A percentile compares a stretch with the other conserved stretches of the same genome.
These are phyloP conservation scores for Paxillus involutus DNA, from an alignment of 768 basidiomycete genomes.

Conservation along the genomic window DNA sequence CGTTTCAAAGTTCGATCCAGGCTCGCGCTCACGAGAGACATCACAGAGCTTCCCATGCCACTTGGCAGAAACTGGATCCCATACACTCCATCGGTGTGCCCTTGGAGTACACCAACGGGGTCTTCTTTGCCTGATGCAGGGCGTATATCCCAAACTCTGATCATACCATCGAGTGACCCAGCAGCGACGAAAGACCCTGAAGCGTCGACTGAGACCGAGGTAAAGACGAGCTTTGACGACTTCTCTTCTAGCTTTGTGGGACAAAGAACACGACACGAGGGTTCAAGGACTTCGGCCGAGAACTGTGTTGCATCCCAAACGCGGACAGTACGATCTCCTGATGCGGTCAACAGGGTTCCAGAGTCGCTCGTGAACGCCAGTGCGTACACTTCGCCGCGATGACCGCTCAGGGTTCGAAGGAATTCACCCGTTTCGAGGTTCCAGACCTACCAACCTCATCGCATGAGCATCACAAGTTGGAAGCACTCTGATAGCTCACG, in stretches of 20 bases:
- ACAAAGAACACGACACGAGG: slow-evolving; percentile 18
- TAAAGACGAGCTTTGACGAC: slow-evolving; percentile 25
- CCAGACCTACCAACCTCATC: slow-evolving; percentile 24
- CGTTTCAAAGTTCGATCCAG: slow-evolving; percentile 34
- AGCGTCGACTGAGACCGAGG: slow-evolving; percentile 28
- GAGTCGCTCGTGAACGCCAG: slow-evolving; percentile 37
- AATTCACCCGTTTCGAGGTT: slow-evolving; percentile 23
- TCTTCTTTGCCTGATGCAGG: slow-evolving; percentile 31
- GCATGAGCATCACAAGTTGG: background rate
- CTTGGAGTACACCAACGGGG: slow-evolving; percentile 23
- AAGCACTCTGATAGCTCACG: slow-evolving; percentile 3
- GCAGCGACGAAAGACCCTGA: slow-evolving; percentile 47
- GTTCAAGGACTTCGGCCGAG: slow-evolving; percentile 17
- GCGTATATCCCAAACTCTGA: slow-evolving; percentile 51
- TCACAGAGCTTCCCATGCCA: slow-evolving; percentile 23
- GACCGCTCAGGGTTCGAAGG: slow-evolving; percentile 31
- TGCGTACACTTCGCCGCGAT: slow-evolving; percentile 36
- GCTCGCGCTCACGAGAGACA: slow-evolving; percentile 30
- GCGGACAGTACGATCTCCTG: slow-evolving; percentile 35
- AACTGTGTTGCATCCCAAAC: slow-evolving; percentile 34
- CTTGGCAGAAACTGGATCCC: slow-evolving; percentile 30
- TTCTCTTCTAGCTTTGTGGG: slow-evolving; percentile 14
- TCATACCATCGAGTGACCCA: slow-evolving; percentile 50
- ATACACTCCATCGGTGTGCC: slow-evolving; percentile 32
- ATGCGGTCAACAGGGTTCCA: slow-evolving; percentile 33